Conservation (phyloP, 2,329 filamentous ascomycete genomes). For the Fusarium kyushuense region DNA sequence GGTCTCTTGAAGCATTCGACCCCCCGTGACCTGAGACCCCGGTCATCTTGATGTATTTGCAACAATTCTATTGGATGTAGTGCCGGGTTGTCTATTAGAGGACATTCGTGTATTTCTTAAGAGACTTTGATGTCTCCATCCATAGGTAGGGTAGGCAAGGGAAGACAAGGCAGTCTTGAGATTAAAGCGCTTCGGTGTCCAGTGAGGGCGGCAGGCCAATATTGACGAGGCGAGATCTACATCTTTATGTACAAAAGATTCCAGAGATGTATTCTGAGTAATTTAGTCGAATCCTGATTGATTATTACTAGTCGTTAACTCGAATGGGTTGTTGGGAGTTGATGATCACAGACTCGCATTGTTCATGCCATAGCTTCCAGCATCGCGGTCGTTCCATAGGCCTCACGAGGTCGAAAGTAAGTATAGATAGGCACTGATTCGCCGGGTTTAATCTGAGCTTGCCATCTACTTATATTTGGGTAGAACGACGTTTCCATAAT, state of each 20-base stretch:
- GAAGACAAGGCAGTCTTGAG: neutral
- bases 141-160: too few relatives aligned
- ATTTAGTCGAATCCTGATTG: too few relatives aligned
- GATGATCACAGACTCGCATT: neutral
- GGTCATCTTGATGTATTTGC: neutral
- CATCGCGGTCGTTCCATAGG: neutral
- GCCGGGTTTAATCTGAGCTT: too few relatives aligned
- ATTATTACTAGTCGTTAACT: neutral
- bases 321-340: too few relatives aligned
- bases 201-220: neutral
- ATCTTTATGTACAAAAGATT: neutral
- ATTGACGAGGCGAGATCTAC: neutral
- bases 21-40: slow-evolving; percentile 14
- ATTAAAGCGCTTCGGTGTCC: slow-evolving; percentile 6
- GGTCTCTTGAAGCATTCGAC: neutral
- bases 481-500: too few relatives aligned
- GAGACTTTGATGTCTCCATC: neutral
- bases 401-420: neutral
- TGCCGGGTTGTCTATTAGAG: neutral
- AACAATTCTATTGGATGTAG: neutral
- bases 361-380: neutral
- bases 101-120: slow-evolving; percentile 14
- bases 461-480: too few relatives aligned
- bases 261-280: neutral
- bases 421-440: too few relatives aligned